phyloP scores from a whole-genome alignment of 345 rosid genomes.

The Rubroshorea leprosula region DNA sequence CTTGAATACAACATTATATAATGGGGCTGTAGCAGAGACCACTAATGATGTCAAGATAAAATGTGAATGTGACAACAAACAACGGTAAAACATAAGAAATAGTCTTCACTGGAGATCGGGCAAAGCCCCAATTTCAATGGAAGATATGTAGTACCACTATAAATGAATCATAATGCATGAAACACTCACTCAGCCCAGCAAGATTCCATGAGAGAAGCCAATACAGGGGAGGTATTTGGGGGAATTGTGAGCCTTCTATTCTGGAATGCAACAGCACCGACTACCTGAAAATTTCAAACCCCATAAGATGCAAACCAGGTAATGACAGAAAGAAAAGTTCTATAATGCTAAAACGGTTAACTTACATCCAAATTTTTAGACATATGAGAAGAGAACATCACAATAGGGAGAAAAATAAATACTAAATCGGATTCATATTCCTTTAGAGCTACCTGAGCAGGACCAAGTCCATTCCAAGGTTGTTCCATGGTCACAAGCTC shows the following conservation, averaged over 20 bases:
- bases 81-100: too few species aligned
- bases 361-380: background rate
- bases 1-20: background rate
- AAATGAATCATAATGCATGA: background rate
- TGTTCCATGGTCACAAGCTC: slow-evolving; percentile 86
- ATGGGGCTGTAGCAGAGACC: too few species aligned
- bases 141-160: background rate
- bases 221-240: slow-evolving; percentile 54
- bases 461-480: slow-evolving; percentile 93
- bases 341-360: too few species aligned
- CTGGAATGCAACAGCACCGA: slow-evolving; percentile 99
- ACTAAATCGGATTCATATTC: background rate
- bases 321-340: too few species aligned
- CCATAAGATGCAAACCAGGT: slow-evolving; percentile 4
- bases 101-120: background rate
- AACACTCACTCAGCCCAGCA: slow-evolving; percentile 85
- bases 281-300: slow-evolving; percentile 47
- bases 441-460: slow-evolving; percentile 63
- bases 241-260: slow-evolving; percentile 83
- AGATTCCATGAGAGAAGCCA: slow-evolving; percentile 90
- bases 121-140: background rate
- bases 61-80: too few species aligned
- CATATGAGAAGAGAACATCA: background rate
- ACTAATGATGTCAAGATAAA: too few species aligned
- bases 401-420: background rate